Evolutionary conservation across 1,284 basidiomycete genomes (phyloP).

Genomic region (Microbotryum lychnidis-dioicae): DNA sequence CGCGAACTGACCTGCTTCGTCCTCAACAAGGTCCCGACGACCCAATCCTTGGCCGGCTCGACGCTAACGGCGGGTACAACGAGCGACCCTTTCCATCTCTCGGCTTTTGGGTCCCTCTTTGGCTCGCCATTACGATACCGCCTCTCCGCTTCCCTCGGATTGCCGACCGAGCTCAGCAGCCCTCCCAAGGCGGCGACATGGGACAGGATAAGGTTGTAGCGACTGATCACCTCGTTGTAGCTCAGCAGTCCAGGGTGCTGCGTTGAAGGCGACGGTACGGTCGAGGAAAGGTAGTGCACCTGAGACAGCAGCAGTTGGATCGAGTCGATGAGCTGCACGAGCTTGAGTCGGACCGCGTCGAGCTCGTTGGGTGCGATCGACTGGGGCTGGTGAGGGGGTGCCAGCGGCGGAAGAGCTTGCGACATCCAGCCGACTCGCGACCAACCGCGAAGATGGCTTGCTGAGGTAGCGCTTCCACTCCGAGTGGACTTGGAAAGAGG

Average conservation of each 20-base stretch:
- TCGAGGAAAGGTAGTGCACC: conserved; percentile 12
- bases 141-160: conserved; percentile 7
- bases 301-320: conserved; percentile 16
- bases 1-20: conserved; percentile 25
- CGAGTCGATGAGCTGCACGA: conserved; percentile 25
- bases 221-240: conserved; percentile 16
- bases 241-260: conserved; percentile 11
- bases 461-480: not conserved
- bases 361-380: conserved; percentile 4
- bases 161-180: conserved; percentile 7
- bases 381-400: too few species aligned
- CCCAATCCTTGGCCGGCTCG: conserved; percentile 18
- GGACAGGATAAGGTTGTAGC: conserved; percentile 21
- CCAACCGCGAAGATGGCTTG: too few species aligned
- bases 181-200: conserved; percentile 12
- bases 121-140: not conserved
- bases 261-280: conserved; percentile 7
- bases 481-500: too few species aligned
- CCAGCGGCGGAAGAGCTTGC: too few species aligned
- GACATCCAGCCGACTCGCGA: too few species aligned
- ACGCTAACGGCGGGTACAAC: conserved; percentile 7
- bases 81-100: conserved; percentile 14
- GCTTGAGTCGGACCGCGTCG: conserved; percentile 25
- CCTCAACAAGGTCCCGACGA: conserved; percentile 24
- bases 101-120: conserved; percentile 13